phyloP scores from a whole-genome alignment of 768 basidiomycete genomes.

The Erythrobasidium yunnanense region DNA sequence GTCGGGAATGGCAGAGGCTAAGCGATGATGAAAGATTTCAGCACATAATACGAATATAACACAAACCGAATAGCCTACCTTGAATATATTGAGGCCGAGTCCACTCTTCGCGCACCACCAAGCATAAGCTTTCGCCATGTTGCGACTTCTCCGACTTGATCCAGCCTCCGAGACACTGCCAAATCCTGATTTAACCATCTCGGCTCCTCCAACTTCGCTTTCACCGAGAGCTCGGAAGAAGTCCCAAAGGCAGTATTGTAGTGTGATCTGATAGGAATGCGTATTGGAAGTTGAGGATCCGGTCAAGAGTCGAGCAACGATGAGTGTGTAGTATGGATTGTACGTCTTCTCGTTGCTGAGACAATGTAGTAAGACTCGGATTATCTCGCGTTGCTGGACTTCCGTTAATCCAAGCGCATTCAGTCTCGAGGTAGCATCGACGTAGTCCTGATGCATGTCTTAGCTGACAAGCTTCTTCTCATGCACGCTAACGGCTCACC shows the following conservation, averaged over 20 bases:
- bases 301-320: slow-evolving; percentile 59
- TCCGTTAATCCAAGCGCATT: slow-evolving; percentile 72
- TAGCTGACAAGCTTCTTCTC: not conserved
- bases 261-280: slow-evolving; percentile 77
- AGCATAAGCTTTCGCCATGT: slow-evolving; percentile 72
- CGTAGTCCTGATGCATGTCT: slow-evolving; percentile 73
- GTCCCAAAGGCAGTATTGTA: slow-evolving; percentile 95
- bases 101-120: slow-evolving; percentile 89
- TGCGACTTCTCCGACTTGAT: slow-evolving; percentile 52
- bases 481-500: slow-evolving; percentile 46
- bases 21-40: not conserved
- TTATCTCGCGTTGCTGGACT: slow-evolving; percentile 82
- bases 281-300: slow-evolving; percentile 46
- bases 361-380: slow-evolving; percentile 86
- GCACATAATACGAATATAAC: not conserved
- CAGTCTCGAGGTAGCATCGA: slow-evolving; percentile 88
- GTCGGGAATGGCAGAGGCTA: slow-evolving; percentile 79
- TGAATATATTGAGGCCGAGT: slow-evolving; percentile 62
- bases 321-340: slow-evolving; percentile 90
- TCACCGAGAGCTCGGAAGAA: slow-evolving; percentile 86
- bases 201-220: slow-evolving; percentile 63
- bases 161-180: slow-evolving; percentile 47
- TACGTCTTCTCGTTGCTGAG: slow-evolving; percentile 82
- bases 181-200: slow-evolving; percentile 56
- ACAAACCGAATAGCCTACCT: slow-evolving; percentile 48